Conservation (phyloP, 2,329 filamentous ascomycete species). For the Arachnomyces sp. region DNA sequence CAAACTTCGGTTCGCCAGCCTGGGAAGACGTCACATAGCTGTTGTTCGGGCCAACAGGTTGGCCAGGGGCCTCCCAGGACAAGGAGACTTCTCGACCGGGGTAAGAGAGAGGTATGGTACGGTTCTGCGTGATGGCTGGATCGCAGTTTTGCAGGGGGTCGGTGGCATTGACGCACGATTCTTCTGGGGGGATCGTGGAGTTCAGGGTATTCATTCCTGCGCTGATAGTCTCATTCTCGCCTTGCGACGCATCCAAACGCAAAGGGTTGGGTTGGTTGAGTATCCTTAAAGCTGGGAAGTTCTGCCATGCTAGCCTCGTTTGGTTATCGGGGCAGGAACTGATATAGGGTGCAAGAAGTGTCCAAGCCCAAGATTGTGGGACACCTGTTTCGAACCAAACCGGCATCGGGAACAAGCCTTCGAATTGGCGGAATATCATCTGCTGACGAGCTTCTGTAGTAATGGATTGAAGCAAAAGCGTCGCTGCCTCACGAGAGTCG, state of each 20-base stretch:
- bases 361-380: slow-evolving; percentile 80
- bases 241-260: slow-evolving; percentile 55
- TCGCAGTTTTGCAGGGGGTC: slow-evolving; percentile 42
- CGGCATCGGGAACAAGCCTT: slow-evolving; percentile 70
- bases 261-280: slow-evolving; percentile 70
- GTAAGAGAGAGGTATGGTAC: slow-evolving; percentile 62
- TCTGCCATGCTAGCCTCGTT: slow-evolving; percentile 73
- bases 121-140: slow-evolving; percentile 60
- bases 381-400: slow-evolving; percentile 74
- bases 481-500: slow-evolving; percentile 64
- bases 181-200: slow-evolving; percentile 26
- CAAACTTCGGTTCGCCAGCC: slow-evolving; percentile 55
- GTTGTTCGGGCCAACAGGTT: slow-evolving; percentile 68
- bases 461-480: slow-evolving; percentile 66
- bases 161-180: not conserved
- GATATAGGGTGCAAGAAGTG: slow-evolving; percentile 72
- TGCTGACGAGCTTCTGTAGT: slow-evolving; percentile 74
- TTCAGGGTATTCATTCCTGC: slow-evolving; percentile 27
- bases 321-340: slow-evolving; percentile 63
- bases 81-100: slow-evolving; percentile 64
- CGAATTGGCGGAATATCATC: slow-evolving; percentile 75
- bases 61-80: slow-evolving; percentile 62
- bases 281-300: slow-evolving; percentile 65
- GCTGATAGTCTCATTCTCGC: slow-evolving; percentile 52
- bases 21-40: slow-evolving; percentile 60